Evolutionary conservation across 805 yeast species (phyloP).

Genomic region (Metschnikowia koreensis): DNA sequence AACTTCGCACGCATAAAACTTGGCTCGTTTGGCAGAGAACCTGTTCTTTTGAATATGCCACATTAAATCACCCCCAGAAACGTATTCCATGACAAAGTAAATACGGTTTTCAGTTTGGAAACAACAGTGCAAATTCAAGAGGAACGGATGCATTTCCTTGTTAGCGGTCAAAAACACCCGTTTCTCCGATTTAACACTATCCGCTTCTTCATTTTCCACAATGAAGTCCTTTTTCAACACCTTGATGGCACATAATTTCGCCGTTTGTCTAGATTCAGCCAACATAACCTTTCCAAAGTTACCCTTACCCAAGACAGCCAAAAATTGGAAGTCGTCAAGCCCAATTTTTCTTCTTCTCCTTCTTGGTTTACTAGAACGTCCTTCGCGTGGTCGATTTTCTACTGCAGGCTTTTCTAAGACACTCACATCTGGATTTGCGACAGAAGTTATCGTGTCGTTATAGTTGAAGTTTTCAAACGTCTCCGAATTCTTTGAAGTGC

Average conservation of each 20-base stretch:
- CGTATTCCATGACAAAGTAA: conserved; percentile 97
- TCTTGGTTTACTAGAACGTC: conserved; percentile 26
- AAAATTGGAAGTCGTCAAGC: conserved; percentile 87
- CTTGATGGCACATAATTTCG: conserved; percentile 87
- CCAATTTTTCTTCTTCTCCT: conserved; percentile 72
- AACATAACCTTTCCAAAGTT: conserved; percentile 98
- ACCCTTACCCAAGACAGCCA: conserved; percentile 97
- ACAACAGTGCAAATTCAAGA: conserved; percentile 87
- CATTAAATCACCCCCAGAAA: conserved; percentile 98
- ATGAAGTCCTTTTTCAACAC: conserved; percentile 95
- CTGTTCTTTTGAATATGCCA: conserved; percentile 96
- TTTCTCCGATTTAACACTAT: conserved; percentile 91
- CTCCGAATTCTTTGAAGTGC: conserved; percentile 1
- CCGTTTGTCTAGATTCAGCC: conserved; percentile 86
- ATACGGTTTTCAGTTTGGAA: conserved; percentile 97
- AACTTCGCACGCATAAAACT: conserved; percentile 97
- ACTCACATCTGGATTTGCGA: neutral
- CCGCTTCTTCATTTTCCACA: conserved; percentile 93
- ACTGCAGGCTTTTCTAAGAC: neutral
- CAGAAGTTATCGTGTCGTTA: conserved; percentile 16
- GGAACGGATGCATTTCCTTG: conserved; percentile 87
- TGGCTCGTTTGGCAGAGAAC: conserved; percentile 87
- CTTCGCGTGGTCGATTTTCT: neutral
- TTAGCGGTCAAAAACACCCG: conserved; percentile 85
- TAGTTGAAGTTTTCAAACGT: conserved; percentile 28